A percentile compares a stretch with the other conserved stretches of the same genome.
phyloP scores from a whole-genome alignment of 2,329 filamentous ascomycete genomes.

The Pleomassaria siparia region DNA sequence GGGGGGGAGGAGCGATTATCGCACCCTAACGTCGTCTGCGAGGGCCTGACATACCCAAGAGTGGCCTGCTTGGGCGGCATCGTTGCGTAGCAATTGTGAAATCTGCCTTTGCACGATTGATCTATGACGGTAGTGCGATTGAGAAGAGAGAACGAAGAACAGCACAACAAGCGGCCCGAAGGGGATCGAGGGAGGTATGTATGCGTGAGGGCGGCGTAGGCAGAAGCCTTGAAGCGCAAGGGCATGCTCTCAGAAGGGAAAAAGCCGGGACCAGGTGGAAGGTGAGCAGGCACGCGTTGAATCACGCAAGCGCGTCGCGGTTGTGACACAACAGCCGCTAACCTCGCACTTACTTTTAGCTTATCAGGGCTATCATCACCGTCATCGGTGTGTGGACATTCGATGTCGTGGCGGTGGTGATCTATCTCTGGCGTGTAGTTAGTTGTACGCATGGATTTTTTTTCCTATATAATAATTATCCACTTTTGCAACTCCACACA shows the following conservation, averaged over 20 bases:
- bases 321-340: background rate
- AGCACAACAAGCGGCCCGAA: conserved; percentile 9
- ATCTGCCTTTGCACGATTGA: conserved; percentile 3
- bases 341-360: background rate
- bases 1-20: conserved; percentile 22
- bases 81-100: conserved; percentile 16
- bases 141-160: conserved; percentile 7
- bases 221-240: conserved; percentile 29
- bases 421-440: no score
- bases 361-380: background rate
- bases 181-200: background rate
- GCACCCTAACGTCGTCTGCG: conserved; percentile 75
- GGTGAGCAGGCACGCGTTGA: conserved; percentile 23
- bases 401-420: background rate
- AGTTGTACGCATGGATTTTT: background rate
- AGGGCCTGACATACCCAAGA: conserved; percentile 80
- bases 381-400: background rate
- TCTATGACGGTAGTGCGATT: conserved; percentile 6
- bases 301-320: conserved; percentile 34
- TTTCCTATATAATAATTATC: no score
- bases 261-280: conserved; percentile 10
- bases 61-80: conserved; percentile 73
- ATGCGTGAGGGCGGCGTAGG: conserved; percentile 15
- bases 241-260: conserved; percentile 41
- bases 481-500: background rate